Evolutionary conservation across 225 moss, liverwort and hornwort genomes (phyloP).

Genomic region (Anthoceros angustus): DNA sequence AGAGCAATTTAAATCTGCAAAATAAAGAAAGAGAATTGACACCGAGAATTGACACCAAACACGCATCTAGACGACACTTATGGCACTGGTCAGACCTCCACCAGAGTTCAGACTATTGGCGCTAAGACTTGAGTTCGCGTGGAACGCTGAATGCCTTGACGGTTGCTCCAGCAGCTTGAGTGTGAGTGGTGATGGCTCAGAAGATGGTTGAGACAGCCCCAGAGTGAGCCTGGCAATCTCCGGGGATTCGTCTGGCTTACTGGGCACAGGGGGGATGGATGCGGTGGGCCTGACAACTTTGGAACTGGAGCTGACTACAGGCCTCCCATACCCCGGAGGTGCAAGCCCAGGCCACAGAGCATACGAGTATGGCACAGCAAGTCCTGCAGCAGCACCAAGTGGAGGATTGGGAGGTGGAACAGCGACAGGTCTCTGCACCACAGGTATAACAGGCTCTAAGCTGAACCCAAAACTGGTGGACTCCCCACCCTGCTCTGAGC

Average conservation of each 20-base stretch:
- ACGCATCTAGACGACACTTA: conserved; percentile 62
- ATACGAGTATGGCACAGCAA: conserved; percentile 40
- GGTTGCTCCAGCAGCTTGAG: conserved; percentile 68
- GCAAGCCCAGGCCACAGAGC: conserved; percentile 55
- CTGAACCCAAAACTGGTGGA: conserved; percentile 35
- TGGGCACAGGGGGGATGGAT: conserved; percentile 40
- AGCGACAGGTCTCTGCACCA: conserved; percentile 49
- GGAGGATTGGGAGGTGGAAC: conserved; percentile 37
- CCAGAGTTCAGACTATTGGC: conserved; percentile 54
- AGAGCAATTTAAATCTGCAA: background rate
- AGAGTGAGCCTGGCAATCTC: conserved; percentile 84
- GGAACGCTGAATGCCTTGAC: conserved; percentile 82
- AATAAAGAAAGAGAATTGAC: background rate
- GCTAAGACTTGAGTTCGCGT: conserved; percentile 64
- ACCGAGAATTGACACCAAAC: conserved; percentile 2
- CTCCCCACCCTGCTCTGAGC: conserved; percentile 53
- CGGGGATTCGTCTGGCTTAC: conserved; percentile 70
- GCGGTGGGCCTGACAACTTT: conserved; percentile 88
- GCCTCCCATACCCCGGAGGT: conserved; percentile 48
- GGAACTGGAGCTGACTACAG: conserved; percentile 29
- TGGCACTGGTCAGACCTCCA: conserved; percentile 41
- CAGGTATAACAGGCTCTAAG: conserved; percentile 34
- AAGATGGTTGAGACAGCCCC: conserved; percentile 56
- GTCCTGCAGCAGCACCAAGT: conserved; percentile 17
- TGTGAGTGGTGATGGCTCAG: conserved; percentile 76